Evolutionary conservation across 1,284 basidiomycete genomes (phyloP).

Genomic region (Caloboletus firmus): DNA sequence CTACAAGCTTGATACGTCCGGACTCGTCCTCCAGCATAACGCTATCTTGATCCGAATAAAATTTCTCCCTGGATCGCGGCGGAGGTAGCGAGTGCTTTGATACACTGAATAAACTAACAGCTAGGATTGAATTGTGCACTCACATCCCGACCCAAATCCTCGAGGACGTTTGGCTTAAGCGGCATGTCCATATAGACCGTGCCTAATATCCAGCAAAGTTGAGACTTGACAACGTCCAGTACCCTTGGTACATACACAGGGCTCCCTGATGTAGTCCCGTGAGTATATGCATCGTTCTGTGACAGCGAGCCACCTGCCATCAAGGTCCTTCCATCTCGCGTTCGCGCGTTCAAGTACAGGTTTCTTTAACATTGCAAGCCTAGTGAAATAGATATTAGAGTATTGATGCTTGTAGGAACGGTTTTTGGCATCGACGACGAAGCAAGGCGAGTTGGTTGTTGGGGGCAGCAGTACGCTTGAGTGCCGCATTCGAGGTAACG

Average conservation of each 20-base stretch:
- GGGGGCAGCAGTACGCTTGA: constrained; percentile 39
- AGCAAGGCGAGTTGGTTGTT: constrained; percentile 50
- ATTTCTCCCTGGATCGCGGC: constrained; percentile 73
- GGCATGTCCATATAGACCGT: constrained; percentile 99
- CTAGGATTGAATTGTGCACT: constrained; percentile 32
- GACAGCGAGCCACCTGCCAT: constrained; percentile 17
- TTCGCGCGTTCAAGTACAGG: constrained; percentile 65
- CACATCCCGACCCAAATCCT: constrained; percentile 92
- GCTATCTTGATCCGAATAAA: constrained; percentile 75
- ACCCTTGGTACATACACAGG: constrained; percentile 81
- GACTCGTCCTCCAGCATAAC: constrained; percentile 95
- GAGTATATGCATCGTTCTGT: constrained; percentile 7
- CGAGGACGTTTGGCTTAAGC: constrained; percentile 94
- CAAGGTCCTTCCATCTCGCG: constrained; percentile 63
- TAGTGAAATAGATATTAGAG: constrained; percentile 88
- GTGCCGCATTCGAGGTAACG: constrained; percentile 21
- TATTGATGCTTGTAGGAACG: constrained; percentile 86
- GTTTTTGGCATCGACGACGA: constrained; percentile 52
- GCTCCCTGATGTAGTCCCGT: constrained; percentile 47
- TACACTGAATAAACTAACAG: constrained; percentile 1
- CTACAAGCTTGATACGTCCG: constrained; percentile 87
- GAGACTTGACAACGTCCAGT: constrained; percentile 83
- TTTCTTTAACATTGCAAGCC: constrained; percentile 65
- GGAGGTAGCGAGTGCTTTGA: constrained; percentile 84
- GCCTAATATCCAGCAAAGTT: constrained; percentile 89